phyloP scores from a whole-genome alignment of 805 yeast species.

The Schwanniomyces polymorphus region DNA sequence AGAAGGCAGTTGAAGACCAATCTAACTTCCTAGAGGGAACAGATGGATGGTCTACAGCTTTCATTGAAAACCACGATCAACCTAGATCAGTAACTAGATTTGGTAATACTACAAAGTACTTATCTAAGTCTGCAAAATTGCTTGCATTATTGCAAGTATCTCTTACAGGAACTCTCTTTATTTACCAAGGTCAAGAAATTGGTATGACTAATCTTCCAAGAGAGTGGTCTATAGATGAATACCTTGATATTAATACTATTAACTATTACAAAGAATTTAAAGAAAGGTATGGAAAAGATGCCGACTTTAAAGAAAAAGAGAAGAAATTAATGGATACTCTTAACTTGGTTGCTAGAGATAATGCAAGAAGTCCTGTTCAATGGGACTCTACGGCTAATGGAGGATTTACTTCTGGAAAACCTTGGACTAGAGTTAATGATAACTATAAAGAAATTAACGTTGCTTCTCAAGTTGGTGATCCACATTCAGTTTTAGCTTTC shows the following conservation, averaged over 20 bases:
- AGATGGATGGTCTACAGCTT: conserved; percentile 60
- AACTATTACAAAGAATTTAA: conserved; percentile 38
- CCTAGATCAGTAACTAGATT: conserved; percentile 54
- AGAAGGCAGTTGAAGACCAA: conserved; percentile 35
- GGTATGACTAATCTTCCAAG: conserved; percentile 52
- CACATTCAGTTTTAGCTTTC: conserved; percentile 45
- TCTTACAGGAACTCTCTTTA: conserved; percentile 53
- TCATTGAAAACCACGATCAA: conserved; percentile 60
- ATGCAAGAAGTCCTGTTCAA: conserved; percentile 58
- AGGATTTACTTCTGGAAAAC: conserved; percentile 49
- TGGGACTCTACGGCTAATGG: conserved; percentile 48
- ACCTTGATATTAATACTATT: conserved; percentile 49
- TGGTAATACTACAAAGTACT: conserved; percentile 41
- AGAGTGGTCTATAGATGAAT: conserved; percentile 49
- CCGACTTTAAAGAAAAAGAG: conserved; percentile 17
- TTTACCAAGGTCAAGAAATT: conserved; percentile 64
- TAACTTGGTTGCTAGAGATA: conserved; percentile 47
- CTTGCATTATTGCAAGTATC: conserved; percentile 45
- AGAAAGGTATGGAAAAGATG: conserved; percentile 22
- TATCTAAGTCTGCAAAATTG: conserved; percentile 47
- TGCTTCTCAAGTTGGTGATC: conserved; percentile 44
- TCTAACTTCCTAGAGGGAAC: conserved; percentile 43
- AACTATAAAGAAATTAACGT: conserved; percentile 51
- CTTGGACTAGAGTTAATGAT: conserved; percentile 56
- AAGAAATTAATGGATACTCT: conserved; percentile 29